Evolutionary conservation across 2,329 filamentous ascomycete species (phyloP), one percentile per base, ranked within the genome.

Genomic region (Amesomyces nigricolor): DNA sequence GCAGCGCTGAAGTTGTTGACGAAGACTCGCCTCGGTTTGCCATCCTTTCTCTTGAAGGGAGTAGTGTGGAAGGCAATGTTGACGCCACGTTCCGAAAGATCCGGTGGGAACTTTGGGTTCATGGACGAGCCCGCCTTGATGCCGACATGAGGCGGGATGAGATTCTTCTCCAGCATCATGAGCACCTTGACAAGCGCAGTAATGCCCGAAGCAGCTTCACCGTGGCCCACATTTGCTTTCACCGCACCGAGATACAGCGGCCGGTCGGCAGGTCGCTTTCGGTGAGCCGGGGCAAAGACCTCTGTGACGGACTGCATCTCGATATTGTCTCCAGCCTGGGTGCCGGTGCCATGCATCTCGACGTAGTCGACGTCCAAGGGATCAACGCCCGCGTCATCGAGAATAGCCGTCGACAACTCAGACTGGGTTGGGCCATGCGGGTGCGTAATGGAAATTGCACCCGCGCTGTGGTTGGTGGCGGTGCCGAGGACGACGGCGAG

Each of bases 331-430:
- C 88, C 90, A 32, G 87, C 89, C 69, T 94, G 88, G 0, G 89
- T 95, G 32, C 90, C 90, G 2, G 90, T 95, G 13, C 88, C 90
- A 68, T 95, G 89, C 85, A 94, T 90, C 71, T 95, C 90, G 8
- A 95, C 85, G 65, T 92, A 95, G 69, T 84, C 84, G 47, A 95
- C 79, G 60, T 91, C 87, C 49, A 83, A 78, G 1, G 89, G 86
- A 64, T 91, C 85, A 19, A 94, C 79, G 56, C 86, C 85, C 42
- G 88, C 85, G 43, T 88, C 81, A 47, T 86, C 80, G 1, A 94
- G 76, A 29, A 94, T 83, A 39, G 81, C 77, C 54, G 81, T 80
- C 64, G 87, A 92, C 10, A 94, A 73, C 47, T 80, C 75, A 11
- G 87, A 82, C 69, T 95, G 90, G 0, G 87, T 86, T 13, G 82